Evolutionary conservation across 148 eudicot species (phyloP).

Genomic region (Silene conica): DNA sequence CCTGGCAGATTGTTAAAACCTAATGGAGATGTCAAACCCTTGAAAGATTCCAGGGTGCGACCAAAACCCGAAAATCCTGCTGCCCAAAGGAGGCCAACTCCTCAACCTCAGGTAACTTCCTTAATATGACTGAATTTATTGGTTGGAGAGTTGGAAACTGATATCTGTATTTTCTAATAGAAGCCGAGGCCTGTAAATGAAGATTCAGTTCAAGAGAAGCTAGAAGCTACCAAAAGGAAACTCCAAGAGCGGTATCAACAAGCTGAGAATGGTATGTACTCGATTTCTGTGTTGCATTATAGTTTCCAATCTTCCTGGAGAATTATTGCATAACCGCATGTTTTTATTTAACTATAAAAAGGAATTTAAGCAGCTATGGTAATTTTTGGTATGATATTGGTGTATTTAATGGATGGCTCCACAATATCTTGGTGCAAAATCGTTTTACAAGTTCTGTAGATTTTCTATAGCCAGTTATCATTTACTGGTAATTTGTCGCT

Average conservation of each 20-base stretch:
- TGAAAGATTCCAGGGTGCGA: conserved; percentile 34
- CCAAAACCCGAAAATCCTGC: conserved; percentile 37
- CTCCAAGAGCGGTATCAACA: conserved; percentile 91
- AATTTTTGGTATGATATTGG: background rate
- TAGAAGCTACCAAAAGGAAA: conserved; percentile 84
- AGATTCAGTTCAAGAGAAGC: conserved; percentile 40
- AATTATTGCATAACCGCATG: background rate
- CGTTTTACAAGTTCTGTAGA: too few relatives aligned
- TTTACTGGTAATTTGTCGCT: too few relatives aligned
- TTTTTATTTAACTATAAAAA: background rate
- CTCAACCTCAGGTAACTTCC: conserved; percentile 45
- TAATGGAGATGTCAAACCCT: conserved; percentile 28
- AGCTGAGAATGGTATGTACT: conserved; percentile 63
- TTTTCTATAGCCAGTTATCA: too few relatives aligned
- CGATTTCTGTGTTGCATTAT: background rate
- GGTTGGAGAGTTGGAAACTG: conserved; percentile 1
- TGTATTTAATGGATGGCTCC: background rate
- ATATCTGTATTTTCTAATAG: conserved; percentile 25
- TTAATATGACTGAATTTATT: background rate
- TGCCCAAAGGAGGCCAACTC: conserved; percentile 50
- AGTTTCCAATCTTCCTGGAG: background rate
- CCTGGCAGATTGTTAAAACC: conserved; percentile 59
- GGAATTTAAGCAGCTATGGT: background rate
- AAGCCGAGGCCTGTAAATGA: conserved; percentile 35
- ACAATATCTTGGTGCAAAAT: too few relatives aligned